phyloP scores from a whole-genome alignment of 768 basidiomycete genomes.

The Amanita rubescens region DNA sequence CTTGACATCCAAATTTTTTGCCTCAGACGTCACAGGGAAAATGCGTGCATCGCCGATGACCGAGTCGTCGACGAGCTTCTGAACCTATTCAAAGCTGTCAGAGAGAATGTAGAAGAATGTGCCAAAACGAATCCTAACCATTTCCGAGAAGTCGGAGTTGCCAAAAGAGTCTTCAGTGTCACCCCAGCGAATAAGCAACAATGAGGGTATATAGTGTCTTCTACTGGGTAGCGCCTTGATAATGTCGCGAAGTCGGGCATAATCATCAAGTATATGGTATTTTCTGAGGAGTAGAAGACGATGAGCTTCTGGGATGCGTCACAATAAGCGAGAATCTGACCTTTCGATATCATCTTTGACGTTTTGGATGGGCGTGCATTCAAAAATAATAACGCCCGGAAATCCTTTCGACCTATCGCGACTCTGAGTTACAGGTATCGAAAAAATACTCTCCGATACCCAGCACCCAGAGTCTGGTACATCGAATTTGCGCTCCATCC shows the following conservation, averaged over 20 bases:
- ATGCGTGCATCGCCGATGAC: constrained; percentile 32
- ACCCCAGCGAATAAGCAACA: constrained; percentile 57
- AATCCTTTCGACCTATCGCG: constrained; percentile 20
- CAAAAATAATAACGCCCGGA: constrained; percentile 71
- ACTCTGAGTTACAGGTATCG: constrained; percentile 40
- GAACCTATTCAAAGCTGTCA: constrained; percentile 29
- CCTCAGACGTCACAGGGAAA: constrained; percentile 41
- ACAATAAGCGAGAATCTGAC: constrained; percentile 27
- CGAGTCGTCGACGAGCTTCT: constrained; percentile 38
- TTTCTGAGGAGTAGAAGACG: constrained; percentile 33
- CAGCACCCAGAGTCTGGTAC: constrained; percentile 58
- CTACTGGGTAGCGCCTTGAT: constrained; percentile 44
- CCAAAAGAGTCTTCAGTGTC: constrained; percentile 31
- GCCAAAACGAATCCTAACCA: constrained; percentile 36
- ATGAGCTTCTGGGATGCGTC: constrained; percentile 3
- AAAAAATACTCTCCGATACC: constrained; percentile 51
- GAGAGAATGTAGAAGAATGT: neutral
- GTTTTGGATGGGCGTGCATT: constrained; percentile 61
- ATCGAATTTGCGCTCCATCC: constrained; percentile 72
- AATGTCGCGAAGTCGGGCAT: constrained; percentile 59
- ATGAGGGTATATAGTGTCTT: constrained; percentile 54
- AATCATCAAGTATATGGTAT: constrained; percentile 67
- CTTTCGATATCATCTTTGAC: constrained; percentile 59
- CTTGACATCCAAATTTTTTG: constrained; percentile 6
- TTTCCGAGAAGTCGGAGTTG: constrained; percentile 45